Evolutionary conservation across 2,329 filamentous ascomycete species (phyloP).

Genomic region (Neurospora sp.): DNA sequence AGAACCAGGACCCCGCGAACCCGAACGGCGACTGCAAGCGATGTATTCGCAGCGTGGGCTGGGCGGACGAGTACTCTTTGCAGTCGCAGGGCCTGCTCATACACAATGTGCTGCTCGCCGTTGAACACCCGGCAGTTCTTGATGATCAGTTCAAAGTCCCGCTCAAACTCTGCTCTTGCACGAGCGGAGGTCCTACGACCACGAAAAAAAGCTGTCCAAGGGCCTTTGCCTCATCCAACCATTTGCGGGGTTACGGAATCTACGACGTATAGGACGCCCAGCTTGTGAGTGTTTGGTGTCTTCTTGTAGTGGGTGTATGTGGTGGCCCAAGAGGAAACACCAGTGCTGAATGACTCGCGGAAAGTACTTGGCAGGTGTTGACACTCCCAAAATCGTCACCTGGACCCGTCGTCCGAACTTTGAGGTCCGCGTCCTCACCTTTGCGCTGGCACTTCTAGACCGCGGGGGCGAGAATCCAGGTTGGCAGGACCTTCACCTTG

Average conservation of each 20-base stretch:
- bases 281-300: slow-evolving; percentile 86
- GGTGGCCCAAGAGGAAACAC: neutral
- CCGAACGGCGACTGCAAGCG: too few species aligned
- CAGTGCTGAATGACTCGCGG: neutral
- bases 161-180: slow-evolving; percentile 56
- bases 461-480: neutral
- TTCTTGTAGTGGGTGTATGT: slow-evolving; percentile 93
- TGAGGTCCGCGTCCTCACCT: neutral
- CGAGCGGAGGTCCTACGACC: too few species aligned
- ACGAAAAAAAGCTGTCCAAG: slow-evolving; percentile 49
- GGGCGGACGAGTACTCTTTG: slow-evolving; percentile 34
- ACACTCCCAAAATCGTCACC: neutral
- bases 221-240: slow-evolving; percentile 89
- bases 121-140: slow-evolving; percentile 92
- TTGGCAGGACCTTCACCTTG: neutral
- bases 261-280: slow-evolving; percentile 99
- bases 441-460: neutral
- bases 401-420: neutral
- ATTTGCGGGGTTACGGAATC: slow-evolving; percentile 97
- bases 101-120: slow-evolving; percentile 59
- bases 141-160: slow-evolving; percentile 73
- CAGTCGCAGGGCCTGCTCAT: slow-evolving; percentile 59
- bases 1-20: too few species aligned
- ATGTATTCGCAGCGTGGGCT: too few species aligned
- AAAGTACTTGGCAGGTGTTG: neutral